phyloP scores from a whole-genome alignment of 2,329 filamentous ascomycete species.

The Aspergillus pseudoterreus region DNA sequence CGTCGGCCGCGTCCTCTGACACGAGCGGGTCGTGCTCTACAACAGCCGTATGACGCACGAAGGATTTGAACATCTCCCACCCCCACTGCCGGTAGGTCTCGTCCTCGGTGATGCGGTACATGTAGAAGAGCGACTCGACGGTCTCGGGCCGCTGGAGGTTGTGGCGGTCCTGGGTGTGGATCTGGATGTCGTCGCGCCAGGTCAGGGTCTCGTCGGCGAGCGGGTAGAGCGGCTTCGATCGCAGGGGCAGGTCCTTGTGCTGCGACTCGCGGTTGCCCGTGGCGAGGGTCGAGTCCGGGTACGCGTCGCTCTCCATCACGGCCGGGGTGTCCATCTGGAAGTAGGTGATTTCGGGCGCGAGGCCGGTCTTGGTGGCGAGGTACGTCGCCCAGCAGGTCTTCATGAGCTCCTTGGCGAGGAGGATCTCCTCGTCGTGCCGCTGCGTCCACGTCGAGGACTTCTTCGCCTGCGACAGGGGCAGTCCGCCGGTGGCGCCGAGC shows the following conservation, averaged over 20 bases:
- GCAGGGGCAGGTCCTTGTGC: constrained; percentile 30
- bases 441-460: constrained; percentile 69
- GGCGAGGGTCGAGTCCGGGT: constrained; percentile 26
- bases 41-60: constrained; percentile 79
- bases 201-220: constrained; percentile 27
- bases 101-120: constrained; percentile 97
- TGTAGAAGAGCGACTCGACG: constrained; percentile 93
- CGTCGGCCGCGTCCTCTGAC: constrained; percentile 9
- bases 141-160: constrained; percentile 96
- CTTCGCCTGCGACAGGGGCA: constrained; percentile 70
- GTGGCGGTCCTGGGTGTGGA: constrained; percentile 80
- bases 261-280: constrained; percentile 32
- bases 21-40: constrained; percentile 54
- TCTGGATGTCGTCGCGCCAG: constrained; percentile 75
- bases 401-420: constrained; percentile 82
- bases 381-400: constrained; percentile 99
- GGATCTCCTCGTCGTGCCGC: constrained; percentile 80
- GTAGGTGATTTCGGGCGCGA: constrained; percentile 93
- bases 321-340: constrained; percentile 74
- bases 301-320: constrained; percentile 42
- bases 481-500: constrained; percentile 75
- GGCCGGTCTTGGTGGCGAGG: constrained; percentile 78
- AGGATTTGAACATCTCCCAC: constrained; percentile 96
- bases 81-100: constrained; percentile 89
- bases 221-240: constrained; percentile 33